These are phyloP conservation scores for Hymenoscyphus salicellus DNA, from an alignment of 2,329 filamentous ascomycete genomes.

Conservation along the genomic window DNA sequence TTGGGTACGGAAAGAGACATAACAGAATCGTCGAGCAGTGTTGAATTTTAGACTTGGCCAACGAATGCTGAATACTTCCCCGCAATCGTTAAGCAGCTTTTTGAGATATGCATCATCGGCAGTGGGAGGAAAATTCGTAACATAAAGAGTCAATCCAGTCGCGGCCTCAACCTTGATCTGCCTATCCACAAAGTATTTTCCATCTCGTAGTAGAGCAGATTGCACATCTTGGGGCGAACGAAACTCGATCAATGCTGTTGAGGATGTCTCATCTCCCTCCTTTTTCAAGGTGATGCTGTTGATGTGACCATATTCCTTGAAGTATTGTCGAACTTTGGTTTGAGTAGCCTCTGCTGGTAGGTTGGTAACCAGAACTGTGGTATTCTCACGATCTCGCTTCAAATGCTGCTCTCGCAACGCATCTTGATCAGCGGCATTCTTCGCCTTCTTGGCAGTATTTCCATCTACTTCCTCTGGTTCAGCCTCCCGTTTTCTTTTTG, in stretches of 20 bases:
- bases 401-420: slow-evolving; percentile 41
- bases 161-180: slow-evolving; percentile 73
- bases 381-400: slow-evolving; percentile 87
- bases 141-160: slow-evolving; percentile 76
- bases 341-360: slow-evolving; percentile 68
- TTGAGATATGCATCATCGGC: slow-evolving; percentile 70
- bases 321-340: slow-evolving; percentile 79
- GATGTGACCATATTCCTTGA: slow-evolving; percentile 83
- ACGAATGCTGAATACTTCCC: slow-evolving; percentile 79
- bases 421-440: slow-evolving; percentile 37
- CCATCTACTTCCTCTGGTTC: slow-evolving; percentile 49
- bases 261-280: slow-evolving; percentile 57
- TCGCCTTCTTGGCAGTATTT: slow-evolving; percentile 62
- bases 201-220: slow-evolving; percentile 76
- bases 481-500: slow-evolving; percentile 74
- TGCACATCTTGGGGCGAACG: slow-evolving; percentile 74
- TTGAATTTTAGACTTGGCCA: slow-evolving; percentile 92
- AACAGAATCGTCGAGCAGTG: slow-evolving; percentile 87
- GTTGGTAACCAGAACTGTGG: slow-evolving; percentile 76
- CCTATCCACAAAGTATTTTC: slow-evolving; percentile 72
- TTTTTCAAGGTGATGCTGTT: slow-evolving; percentile 69
- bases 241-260: slow-evolving; percentile 82
- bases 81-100: slow-evolving; percentile 68
- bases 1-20: slow-evolving; percentile 77
- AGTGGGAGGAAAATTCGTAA: slow-evolving; percentile 82